Conservation (phyloP, 208 protist species). For the Tetramitus jugosus region DNA sequence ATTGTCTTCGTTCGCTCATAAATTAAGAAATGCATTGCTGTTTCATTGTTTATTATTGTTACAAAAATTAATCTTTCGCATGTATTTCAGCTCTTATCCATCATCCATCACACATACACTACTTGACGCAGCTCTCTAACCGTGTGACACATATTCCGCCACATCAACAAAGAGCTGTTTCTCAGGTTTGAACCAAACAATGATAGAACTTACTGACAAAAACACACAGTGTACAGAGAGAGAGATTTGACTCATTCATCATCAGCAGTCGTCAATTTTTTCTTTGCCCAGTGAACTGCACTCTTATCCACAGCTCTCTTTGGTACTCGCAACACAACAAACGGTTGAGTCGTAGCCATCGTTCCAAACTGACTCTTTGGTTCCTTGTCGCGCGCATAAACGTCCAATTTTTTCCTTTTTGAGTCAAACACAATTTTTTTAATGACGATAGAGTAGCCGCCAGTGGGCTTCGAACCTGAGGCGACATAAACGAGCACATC, state of each 20-base stretch:
- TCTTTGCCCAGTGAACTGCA: background rate
- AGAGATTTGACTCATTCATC: background rate
- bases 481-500: slow-evolving; percentile 1
- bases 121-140: too few species aligned
- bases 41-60: too few species aligned
- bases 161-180: too few species aligned
- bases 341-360: background rate
- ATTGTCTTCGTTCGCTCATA: too few species aligned
- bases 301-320: background rate
- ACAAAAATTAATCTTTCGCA: too few species aligned
- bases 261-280: too few species aligned
- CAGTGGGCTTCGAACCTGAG: slow-evolving; percentile 7
- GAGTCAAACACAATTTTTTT: background rate
- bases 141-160: too few species aligned
- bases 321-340: background rate
- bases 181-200: too few species aligned
- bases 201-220: too few species aligned
- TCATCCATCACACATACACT: too few species aligned
- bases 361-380: slow-evolving; percentile 1
- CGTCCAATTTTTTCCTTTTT: background rate
- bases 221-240: background rate
- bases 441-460: background rate
- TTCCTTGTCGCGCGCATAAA: background rate
- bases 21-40: too few species aligned
- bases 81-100: too few species aligned